Base-by-base conservation (phyloP, 345 rosid genomes). In the Pistacia atlantica region DNA sequence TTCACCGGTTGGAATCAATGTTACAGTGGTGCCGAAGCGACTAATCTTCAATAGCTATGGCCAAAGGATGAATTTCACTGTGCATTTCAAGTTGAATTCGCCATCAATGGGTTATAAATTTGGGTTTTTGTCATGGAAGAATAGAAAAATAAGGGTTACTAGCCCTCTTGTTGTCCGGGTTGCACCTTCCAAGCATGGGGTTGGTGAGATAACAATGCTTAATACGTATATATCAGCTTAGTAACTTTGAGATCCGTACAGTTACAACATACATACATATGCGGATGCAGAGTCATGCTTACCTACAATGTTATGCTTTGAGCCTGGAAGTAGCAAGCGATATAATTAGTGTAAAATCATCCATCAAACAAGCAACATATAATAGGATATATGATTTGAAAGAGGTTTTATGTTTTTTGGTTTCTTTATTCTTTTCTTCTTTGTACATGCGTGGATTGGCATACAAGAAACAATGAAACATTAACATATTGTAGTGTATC, bases 81-180 rank as follows among this genome's bases (percentile, higher is more conserved):
- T 88, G 75, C 81, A 69, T 70, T 84, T 88, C 80, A 76, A 80
- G 80, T 78, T 84, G 69, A 74, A 77, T 55, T 85, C 80, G 37
- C 87, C 88, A 20, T 12, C 78, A 42, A 81, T 79, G 75, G 89
- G 85, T n/a, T 88, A 84, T 80, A 70, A 54, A 31, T 88, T 86
- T 31, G 91, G 91, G 58, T 80, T 52, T 67, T 59, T 86, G 85
- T 65, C 88, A n/a, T 88, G 91, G 89, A 86, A 72, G 79, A 84
- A 55, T 38, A 67, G 81, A 72, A 77, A 74, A 51, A 5, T 66
- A 59, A 38, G 80, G 61, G 89, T 86, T 42, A 79, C 78, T 55
- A 86, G 86, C 80, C 86, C 91, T 18, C 70, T 88, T 10, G 87
- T 80, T 20, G 88, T 88, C 74, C 83, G 74, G 57, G 80, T 62